These are phyloP conservation scores for Aspergillus chevalieri DNA, from an alignment of 2,329 filamentous ascomycete genomes.

Conservation along the genomic window DNA sequence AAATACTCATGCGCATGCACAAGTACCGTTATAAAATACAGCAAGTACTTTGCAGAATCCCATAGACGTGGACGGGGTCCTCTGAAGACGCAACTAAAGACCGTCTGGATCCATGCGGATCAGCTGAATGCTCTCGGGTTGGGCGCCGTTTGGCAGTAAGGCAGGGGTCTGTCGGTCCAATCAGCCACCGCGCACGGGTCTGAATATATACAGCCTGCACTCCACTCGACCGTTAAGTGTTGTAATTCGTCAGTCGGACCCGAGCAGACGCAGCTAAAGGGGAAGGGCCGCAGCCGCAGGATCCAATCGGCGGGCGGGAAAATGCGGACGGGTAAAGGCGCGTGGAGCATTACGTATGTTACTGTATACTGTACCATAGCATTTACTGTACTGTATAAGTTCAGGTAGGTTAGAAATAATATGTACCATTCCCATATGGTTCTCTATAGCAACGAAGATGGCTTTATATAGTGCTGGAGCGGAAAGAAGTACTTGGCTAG, in stretches of 20 bases:
- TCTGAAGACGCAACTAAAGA: conserved; percentile 20
- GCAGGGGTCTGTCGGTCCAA: neutral
- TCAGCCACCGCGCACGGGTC: neutral
- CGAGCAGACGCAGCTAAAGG: neutral
- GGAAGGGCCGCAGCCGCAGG: neutral
- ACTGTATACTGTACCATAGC: no score
- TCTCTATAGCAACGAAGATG: no score
- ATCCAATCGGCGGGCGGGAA: neutral
- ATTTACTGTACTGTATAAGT: no score
- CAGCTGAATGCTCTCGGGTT: conserved; percentile 25
- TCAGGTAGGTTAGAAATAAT: no score
- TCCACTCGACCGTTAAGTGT: no score
- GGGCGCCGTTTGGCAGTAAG: conserved; percentile 12
- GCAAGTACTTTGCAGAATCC: conserved; percentile 18
- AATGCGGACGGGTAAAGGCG: conserved; percentile 21
- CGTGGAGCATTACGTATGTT: conserved; percentile 1
- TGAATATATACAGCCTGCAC: neutral
- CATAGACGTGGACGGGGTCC: conserved; percentile 32
- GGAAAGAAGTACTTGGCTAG: no score
- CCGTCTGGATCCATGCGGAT: conserved; percentile 22
- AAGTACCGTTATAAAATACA: no score
- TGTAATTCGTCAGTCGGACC: neutral
- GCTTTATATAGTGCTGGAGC: no score
- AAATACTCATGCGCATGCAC: no score
- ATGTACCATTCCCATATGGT: no score